phyloP scores from a whole-genome alignment of 1,284 basidiomycete genomes.

The Moniliophthora roreri region DNA sequence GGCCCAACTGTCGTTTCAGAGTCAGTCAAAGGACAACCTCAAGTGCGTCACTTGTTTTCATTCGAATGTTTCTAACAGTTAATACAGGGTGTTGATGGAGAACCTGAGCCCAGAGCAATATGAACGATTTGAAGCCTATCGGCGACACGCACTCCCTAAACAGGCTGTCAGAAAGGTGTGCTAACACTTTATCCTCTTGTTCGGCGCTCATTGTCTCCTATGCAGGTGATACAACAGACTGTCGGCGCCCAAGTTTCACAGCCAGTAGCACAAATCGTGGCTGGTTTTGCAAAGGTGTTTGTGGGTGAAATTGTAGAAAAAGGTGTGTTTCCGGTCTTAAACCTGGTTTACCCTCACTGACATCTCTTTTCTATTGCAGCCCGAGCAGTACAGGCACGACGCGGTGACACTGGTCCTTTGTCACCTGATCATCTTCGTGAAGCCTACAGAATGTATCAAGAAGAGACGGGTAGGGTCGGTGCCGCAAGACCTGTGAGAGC shows the following conservation, averaged over 20 bases:
- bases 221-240: conserved; percentile 81
- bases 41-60: conserved; percentile 47
- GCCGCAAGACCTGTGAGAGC: conserved; percentile 66
- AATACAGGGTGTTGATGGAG: conserved; percentile 76
- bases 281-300: conserved; percentile 89
- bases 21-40: conserved; percentile 80
- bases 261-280: conserved; percentile 85
- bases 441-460: conserved; percentile 81
- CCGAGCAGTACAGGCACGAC: conserved; percentile 70
- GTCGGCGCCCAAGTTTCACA: conserved; percentile 83
- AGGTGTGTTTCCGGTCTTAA: conserved; percentile 43
- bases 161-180: conserved; percentile 76
- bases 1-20: conserved; percentile 75
- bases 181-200: neutral
- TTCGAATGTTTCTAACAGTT: conserved; percentile 2
- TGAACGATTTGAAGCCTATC: conserved; percentile 86
- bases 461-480: conserved; percentile 77
- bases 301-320: conserved; percentile 91
- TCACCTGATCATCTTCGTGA: conserved; percentile 87
- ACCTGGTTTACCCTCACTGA: neutral
- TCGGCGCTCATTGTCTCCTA: neutral
- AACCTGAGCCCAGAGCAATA: conserved; percentile 84
- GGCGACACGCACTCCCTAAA: conserved; percentile 82
- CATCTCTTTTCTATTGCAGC: conserved; percentile 43
- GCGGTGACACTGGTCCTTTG: conserved; percentile 75